phyloP scores from a whole-genome alignment of 179 eudicot species.

The Drosera spatulata region DNA sequence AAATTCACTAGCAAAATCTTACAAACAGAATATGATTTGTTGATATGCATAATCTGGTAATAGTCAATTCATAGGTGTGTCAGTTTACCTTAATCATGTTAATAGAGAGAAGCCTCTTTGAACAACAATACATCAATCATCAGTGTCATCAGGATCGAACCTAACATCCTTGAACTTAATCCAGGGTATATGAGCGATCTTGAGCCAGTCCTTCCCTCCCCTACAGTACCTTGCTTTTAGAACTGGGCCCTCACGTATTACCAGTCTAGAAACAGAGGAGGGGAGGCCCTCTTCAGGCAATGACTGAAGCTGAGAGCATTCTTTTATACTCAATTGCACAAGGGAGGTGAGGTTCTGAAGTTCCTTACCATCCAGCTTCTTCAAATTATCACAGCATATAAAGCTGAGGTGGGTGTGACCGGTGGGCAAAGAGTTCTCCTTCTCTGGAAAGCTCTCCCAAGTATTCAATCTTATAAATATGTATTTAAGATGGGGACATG shows the following conservation, averaged over 20 bases:
- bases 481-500: not conserved
- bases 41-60: no score
- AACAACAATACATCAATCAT: no score
- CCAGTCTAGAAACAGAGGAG: not conserved
- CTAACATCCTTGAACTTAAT: no score
- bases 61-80: no score
- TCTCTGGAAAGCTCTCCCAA: conserved; percentile 3
- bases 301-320: conserved; percentile 11
- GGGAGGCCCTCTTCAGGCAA: conserved; percentile 14
- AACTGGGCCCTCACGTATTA: not conserved
- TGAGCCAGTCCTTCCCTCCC: no score
- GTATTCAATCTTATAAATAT: conserved; percentile 4
- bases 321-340: not conserved
- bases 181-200: no score
- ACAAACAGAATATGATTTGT: no score
- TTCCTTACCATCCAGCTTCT: conserved; percentile 4
- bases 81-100: no score
- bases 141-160: no score
- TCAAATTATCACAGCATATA: conserved; percentile 2
- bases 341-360: conserved; percentile 14
- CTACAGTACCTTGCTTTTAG: not conserved
- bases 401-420: conserved; percentile 2
- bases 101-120: no score
- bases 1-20: no score
- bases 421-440: not conserved